Evolutionary conservation across 192 early-diverging fungal genomes (phyloP).

Genomic region (Entrophospora sp.): DNA sequence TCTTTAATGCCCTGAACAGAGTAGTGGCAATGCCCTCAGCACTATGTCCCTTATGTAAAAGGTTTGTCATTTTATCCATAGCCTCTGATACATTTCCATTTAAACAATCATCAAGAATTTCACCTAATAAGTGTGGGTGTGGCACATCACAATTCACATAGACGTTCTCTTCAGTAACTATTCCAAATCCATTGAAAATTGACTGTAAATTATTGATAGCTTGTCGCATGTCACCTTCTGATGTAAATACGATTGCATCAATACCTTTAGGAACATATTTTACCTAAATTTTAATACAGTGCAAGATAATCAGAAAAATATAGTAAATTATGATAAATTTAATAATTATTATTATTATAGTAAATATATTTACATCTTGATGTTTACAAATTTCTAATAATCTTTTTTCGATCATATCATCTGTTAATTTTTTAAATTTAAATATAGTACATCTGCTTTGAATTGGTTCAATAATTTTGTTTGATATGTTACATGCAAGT

Average conservation of each 20-base stretch:
- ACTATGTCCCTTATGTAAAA: conserved; percentile 81
- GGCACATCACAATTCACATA: conserved; percentile 97
- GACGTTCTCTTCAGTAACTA: conserved; percentile 80
- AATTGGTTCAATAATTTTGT: conserved; percentile 97
- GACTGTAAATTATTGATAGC: conserved; percentile 95
- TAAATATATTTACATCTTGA: too few species aligned
- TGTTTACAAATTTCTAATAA: too few species aligned
- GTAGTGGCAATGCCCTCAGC: conserved; percentile 86
- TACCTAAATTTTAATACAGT: too few species aligned
- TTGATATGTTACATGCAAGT: conserved; percentile 90
- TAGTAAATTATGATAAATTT: too few species aligned
- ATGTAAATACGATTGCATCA: conserved; percentile 87
- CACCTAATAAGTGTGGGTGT: conserved; percentile 71
- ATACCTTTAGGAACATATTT: conserved; percentile 81
- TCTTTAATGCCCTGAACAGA: conserved; percentile 83
- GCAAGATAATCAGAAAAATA: too few species aligned
- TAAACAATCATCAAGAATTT: conserved; percentile 64
- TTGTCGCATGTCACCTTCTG: conserved; percentile 98
- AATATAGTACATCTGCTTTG: conserved; percentile 95
- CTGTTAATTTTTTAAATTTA: conserved; percentile 70
- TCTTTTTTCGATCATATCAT: conserved; percentile 72
- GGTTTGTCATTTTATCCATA: conserved; percentile 50
- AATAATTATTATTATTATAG: too few species aligned
- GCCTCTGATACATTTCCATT: conserved; percentile 64
- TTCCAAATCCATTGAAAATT: conserved; percentile 74